Evolutionary conservation across 192 early-diverging fungal genomes (phyloP).

Genomic region (Umbelopsis sp.): DNA sequence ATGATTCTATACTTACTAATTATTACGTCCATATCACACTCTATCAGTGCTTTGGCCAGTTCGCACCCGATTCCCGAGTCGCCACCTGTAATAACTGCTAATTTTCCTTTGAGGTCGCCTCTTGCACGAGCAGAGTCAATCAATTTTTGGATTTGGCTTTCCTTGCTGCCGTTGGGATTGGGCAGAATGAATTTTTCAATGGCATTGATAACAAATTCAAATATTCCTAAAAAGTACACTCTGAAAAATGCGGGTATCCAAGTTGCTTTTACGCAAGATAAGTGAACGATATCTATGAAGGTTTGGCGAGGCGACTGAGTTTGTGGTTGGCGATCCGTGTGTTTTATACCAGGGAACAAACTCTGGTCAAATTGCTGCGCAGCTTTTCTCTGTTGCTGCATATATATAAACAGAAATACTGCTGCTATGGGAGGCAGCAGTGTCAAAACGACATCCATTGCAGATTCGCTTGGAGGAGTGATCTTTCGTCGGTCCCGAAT

Average conservation of each 20-base stretch:
- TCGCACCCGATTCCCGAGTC: constrained; percentile 9
- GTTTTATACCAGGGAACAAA: background rate
- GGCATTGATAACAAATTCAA: background rate
- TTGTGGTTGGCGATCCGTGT: background rate
- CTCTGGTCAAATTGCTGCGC: background rate
- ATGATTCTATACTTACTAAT: background rate
- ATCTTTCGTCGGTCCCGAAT: background rate
- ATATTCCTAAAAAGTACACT: background rate
- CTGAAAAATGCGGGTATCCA: background rate
- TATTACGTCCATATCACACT: background rate
- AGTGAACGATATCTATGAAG: background rate
- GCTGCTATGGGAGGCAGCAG: constrained; percentile 11
- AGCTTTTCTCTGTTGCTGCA: background rate
- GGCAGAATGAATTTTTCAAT: background rate
- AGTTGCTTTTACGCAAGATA: background rate
- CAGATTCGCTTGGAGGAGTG: background rate
- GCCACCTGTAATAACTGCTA: constrained; percentile 13
- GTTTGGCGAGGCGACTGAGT: background rate
- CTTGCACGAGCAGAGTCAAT: background rate
- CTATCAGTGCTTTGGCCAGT: background rate
- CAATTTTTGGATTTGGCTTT: background rate
- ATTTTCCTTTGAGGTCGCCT: too few relatives aligned
- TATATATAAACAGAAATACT: background rate
- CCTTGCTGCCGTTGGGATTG: background rate
- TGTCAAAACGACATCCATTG: background rate